phyloP scores from a whole-genome alignment of 2,329 filamentous ascomycete genomes.

The Verticillium nubilum region DNA sequence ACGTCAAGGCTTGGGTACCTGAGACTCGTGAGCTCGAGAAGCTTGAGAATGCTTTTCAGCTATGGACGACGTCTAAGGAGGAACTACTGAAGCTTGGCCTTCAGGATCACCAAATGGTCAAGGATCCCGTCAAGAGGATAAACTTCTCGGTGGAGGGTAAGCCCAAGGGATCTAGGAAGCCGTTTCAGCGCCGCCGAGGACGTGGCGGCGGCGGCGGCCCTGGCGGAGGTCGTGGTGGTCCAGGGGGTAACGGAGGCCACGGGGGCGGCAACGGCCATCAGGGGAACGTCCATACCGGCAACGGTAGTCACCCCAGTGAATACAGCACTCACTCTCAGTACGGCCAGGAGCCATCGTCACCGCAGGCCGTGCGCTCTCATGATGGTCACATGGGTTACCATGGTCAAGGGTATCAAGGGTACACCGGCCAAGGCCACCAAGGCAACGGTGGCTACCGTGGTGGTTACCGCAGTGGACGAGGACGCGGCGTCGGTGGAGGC shows the following conservation, averaged over 20 bases:
- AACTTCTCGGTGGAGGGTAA: conserved; percentile 55
- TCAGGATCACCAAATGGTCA: conserved; percentile 56
- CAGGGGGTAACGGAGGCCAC: background rate
- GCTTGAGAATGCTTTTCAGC: conserved; percentile 60
- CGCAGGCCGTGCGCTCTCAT: background rate
- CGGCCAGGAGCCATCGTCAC: background rate
- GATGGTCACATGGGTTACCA: background rate
- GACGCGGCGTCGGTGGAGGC: conserved; percentile 3
- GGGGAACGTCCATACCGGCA: background rate
- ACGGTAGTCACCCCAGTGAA: background rate
- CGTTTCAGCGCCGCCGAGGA: conserved; percentile 22
- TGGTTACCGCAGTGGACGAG: background rate
- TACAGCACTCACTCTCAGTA: background rate
- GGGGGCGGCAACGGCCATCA: background rate
- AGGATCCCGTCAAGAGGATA: conserved; percentile 60
- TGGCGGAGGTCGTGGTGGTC: background rate
- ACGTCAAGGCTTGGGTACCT: conserved; percentile 68
- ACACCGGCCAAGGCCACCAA: conserved; percentile 5
- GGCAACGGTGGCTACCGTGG: conserved; percentile 5
- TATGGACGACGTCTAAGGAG: conserved; percentile 57
- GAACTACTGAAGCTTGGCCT: conserved; percentile 54
- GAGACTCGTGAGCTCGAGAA: conserved; percentile 54
- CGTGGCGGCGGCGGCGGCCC: conserved; percentile 6
- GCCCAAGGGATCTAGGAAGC: conserved; percentile 28
- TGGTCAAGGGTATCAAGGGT: background rate